These are phyloP conservation scores for Penicillium maclennaniae DNA, from an alignment of 495 filamentous ascomycete species.

Conservation along the genomic window DNA sequence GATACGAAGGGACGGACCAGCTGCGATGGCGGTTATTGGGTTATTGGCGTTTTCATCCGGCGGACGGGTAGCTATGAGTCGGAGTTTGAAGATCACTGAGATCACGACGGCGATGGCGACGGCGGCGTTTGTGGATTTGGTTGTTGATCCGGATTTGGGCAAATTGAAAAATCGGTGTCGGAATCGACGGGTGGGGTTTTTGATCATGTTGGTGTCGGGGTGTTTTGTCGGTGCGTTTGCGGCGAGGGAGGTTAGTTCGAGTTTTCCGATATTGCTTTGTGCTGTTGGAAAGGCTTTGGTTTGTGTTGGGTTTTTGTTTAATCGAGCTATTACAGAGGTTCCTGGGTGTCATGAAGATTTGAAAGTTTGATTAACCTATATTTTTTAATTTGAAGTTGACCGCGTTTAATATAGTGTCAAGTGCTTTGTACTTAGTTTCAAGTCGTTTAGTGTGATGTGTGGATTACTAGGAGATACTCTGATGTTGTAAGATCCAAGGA, in stretches of 20 bases:
- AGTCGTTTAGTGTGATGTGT: not conserved
- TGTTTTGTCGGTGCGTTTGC: conserved; percentile 49
- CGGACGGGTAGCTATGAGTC: conserved; percentile 54
- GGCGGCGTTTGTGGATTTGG: conserved; percentile 58
- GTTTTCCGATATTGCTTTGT: conserved; percentile 21
- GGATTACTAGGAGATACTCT: not conserved
- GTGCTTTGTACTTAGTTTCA: not conserved
- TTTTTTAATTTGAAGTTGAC: not conserved
- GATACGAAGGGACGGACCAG: conserved; percentile 23
- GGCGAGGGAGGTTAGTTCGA: conserved; percentile 11
- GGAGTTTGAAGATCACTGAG: conserved; percentile 54
- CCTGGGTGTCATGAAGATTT: not conserved
- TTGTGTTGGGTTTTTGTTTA: conserved; percentile 14
- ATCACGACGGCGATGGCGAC: conserved; percentile 68
- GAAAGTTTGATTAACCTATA: not conserved
- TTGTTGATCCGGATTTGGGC: conserved; percentile 50
- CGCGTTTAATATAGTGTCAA: not conserved
- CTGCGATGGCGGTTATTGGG: conserved; percentile 42
- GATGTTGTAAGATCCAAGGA: not conserved
- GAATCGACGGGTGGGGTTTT: conserved; percentile 50
- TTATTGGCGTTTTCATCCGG: conserved; percentile 55
- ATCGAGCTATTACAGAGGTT: conserved; percentile 7
- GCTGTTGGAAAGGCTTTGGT: conserved; percentile 18
- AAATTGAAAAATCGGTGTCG: conserved; percentile 42
- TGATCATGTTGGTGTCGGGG: conserved; percentile 46